Evolutionary conservation across 495 filamentous ascomycete genomes (phyloP).

Genomic region (Xylaria scruposa): DNA sequence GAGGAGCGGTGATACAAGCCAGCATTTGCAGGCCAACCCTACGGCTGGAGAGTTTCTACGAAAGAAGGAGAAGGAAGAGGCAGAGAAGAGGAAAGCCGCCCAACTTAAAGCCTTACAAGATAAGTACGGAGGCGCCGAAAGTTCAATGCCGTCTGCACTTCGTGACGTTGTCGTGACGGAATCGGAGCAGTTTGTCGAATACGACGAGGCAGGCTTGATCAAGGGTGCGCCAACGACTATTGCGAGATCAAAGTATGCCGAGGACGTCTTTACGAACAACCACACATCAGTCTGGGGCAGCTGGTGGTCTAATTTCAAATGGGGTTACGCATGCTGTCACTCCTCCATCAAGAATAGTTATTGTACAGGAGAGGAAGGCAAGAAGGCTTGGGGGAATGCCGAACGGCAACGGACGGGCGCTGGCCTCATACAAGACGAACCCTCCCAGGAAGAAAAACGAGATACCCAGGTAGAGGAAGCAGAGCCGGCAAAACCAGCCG

Average conservation of each 20-base stretch:
- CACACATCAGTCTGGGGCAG: conserved; percentile 94
- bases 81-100: conserved; percentile 68
- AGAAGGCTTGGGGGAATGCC: conserved; percentile 71
- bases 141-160: conserved; percentile 66
- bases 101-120: conserved; percentile 76
- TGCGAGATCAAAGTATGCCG: conserved; percentile 86
- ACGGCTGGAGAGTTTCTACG: conserved; percentile 86
- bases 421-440: conserved; percentile 44
- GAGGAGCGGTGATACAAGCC: conserved; percentile 69
- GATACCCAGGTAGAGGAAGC: conserved; percentile 42
- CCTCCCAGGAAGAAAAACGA: conserved; percentile 34
- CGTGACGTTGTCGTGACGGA: conserved; percentile 74
- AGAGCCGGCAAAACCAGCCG: conserved; percentile 34
- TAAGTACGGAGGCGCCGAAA: conserved; percentile 78
- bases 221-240: conserved; percentile 82
- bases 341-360: conserved; percentile 95
- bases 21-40: conserved; percentile 94
- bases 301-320: conserved; percentile 95
- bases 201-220: conserved; percentile 86
- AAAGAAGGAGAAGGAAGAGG: conserved; percentile 76
- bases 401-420: conserved; percentile 63
- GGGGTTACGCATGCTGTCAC: conserved; percentile 98
- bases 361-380: conserved; percentile 90
- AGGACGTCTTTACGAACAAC: conserved; percentile 88
- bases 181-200: conserved; percentile 91